phyloP scores from a whole-genome alignment of 1,284 basidiomycete species.

The Phenoliferia sp. region DNA sequence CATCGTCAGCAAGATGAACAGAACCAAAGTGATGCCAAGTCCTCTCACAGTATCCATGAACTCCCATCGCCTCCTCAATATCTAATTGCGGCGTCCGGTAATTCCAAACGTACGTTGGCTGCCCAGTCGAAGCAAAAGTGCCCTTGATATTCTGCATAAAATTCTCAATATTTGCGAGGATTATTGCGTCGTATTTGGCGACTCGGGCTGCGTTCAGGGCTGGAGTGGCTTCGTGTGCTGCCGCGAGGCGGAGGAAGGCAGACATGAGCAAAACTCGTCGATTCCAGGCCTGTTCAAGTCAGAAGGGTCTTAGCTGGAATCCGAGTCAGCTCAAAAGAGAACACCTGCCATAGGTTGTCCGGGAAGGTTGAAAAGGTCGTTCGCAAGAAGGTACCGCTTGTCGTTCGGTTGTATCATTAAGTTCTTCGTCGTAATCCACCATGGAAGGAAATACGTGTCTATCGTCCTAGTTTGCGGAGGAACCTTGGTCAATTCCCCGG shows the following conservation, averaged over 20 bases:
- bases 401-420: neutral
- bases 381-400: neutral
- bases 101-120: slow-evolving; percentile 11
- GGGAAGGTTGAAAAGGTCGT: neutral
- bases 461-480: slow-evolving; percentile 1
- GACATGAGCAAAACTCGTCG: slow-evolving; percentile 7
- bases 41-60: slow-evolving; percentile 9
- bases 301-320: too few species aligned
- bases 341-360: slow-evolving; percentile 16
- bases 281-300: too few species aligned
- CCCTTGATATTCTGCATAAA: slow-evolving; percentile 19
- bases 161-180: slow-evolving; percentile 5
- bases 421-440: neutral
- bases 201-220: slow-evolving; percentile 3
- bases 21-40: neutral
- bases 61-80: slow-evolving; percentile 10
- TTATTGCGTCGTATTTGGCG: slow-evolving; percentile 13
- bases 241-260: slow-evolving; percentile 19
- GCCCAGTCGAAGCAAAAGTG: neutral
- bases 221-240: slow-evolving; percentile 19
- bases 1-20: neutral
- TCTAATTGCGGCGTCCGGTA: slow-evolving; percentile 7
- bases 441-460: neutral
- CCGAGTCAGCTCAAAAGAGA: neutral
- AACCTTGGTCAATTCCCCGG: neutral